phyloP scores from a whole-genome alignment of 1,139 yeast genomes.

The Kodamaea arcana region DNA sequence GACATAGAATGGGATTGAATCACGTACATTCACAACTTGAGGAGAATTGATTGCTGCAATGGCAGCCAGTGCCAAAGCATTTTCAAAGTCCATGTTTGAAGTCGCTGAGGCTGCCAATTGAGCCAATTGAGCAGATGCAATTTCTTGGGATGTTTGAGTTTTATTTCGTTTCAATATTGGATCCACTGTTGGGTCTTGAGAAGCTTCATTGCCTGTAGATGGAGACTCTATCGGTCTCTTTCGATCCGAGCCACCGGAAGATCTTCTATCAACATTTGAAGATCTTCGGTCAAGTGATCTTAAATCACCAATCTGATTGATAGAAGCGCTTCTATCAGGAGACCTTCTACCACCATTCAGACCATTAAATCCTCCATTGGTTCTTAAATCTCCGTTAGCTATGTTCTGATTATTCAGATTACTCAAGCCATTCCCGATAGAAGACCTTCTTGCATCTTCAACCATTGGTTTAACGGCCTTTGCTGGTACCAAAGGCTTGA shows the following conservation, averaged over 20 bases:
- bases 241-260: constrained; percentile 4
- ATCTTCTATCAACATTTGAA: constrained; percentile 2
- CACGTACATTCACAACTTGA: constrained; percentile 22
- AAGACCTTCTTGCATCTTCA: neutral
- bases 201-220: constrained; percentile 6
- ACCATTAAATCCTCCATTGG: too few relatives aligned
- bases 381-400: neutral
- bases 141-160: neutral
- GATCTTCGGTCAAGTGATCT: neutral
- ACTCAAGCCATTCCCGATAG: too few relatives aligned
- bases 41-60: constrained; percentile 36
- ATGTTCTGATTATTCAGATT: neutral
- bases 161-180: constrained; percentile 26
- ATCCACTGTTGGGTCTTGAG: constrained; percentile 25
- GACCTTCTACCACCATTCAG: too few relatives aligned
- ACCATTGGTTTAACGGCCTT: constrained; percentile 13
- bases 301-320: too few relatives aligned
- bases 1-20: constrained; percentile 27
- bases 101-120: constrained; percentile 6
- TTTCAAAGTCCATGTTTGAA: constrained; percentile 24
- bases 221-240: constrained; percentile 12
- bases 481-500: constrained; percentile 25
- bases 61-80: constrained; percentile 30
- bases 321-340: too few relatives aligned
- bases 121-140: constrained; percentile 6